Percentiles rank a stretch among this genome's conserved stretches.
phyloP scores from a whole-genome alignment of 768 basidiomycete species.

The Boletellus ananiceps region DNA sequence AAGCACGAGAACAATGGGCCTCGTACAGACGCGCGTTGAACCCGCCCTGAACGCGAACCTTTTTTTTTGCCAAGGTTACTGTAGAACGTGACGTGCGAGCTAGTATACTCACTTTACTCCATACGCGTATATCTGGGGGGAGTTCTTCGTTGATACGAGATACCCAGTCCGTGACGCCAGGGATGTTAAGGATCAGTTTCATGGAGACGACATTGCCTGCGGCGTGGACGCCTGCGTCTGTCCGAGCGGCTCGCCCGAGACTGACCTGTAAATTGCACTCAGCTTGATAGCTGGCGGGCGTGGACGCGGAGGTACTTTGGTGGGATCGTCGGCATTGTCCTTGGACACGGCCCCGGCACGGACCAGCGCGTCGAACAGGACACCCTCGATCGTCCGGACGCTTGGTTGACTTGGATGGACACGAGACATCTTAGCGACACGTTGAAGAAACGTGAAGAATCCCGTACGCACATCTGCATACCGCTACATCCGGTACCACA shows the following conservation, averaged over 20 bases:
- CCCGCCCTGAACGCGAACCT: slow-evolving; percentile 73
- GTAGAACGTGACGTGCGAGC: background rate
- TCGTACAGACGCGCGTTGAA: slow-evolving; percentile 74
- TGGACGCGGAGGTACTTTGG: slow-evolving; percentile 53
- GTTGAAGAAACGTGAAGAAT: background rate
- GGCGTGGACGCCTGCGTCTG: slow-evolving; percentile 96
- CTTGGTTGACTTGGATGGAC: slow-evolving; percentile 53
- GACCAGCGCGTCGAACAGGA: slow-evolving; percentile 82
- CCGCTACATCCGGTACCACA: slow-evolving; percentile 90
- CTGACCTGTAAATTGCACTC: slow-evolving; percentile 51
- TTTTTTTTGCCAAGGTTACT: background rate
- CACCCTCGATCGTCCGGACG: slow-evolving; percentile 82
- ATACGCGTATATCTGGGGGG: slow-evolving; percentile 90
- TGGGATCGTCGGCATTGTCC: slow-evolving; percentile 88
- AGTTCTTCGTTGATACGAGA: slow-evolving; percentile 77
- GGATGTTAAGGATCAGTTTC: slow-evolving; percentile 79
- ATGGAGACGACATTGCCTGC: slow-evolving; percentile 91
- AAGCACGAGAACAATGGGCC: background rate
- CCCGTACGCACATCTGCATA: slow-evolving; percentile 84
- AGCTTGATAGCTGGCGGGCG: background rate
- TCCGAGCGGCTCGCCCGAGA: slow-evolving; percentile 85
- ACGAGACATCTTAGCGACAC: background rate
- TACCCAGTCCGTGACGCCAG: slow-evolving; percentile 66
- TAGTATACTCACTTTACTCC: slow-evolving; percentile 66
- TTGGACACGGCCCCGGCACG: slow-evolving; percentile 89